Evolutionary conservation across 768 basidiomycete genomes (phyloP), one percentile per base, ranked within the genome.

Genomic region (Amyloporia xantha): DNA sequence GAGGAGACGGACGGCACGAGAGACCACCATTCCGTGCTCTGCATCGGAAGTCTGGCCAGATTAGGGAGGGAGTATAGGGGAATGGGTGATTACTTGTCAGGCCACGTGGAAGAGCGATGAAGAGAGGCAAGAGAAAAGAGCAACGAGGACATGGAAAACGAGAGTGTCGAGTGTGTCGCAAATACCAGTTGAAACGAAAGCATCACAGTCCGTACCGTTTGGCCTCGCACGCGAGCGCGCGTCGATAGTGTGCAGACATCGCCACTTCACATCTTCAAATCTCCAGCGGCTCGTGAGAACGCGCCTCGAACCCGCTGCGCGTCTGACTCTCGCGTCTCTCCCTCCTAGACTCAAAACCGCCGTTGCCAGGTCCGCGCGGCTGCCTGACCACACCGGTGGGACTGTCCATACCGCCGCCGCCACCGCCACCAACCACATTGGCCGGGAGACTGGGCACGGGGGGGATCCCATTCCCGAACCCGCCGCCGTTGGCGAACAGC

Each of bases 281-380:
- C 66, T 91, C 90, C 70, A 91, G 67, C 35, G 86, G 86, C 72
- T 92, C 86, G 71, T 90, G 85, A 54, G 86, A 87, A 67, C 84
- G 80, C 59, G 87, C 79, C 64, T 92, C 90, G 59, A 91, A 78
- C 66, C 83, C 85, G 68, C 78, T 78, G 70, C 81, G 76, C 41
- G 71, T 62, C 61, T 74, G 74, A 57, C 77, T 83, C 65, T 84
- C 82, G 48, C 62, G 61, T 43, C 71, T 63, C 48, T 64, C 62
- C 55, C 75, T 56, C 54, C 89, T 75, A 57, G 72, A 70, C 27
- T 73, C 77, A 60, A 92, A 91, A n/a, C 88, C 88, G 41, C 79
- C 75, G 0, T 73, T 69, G 37, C 86, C 87, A 46, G 90, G 90
- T 15, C 90, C 90, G 45, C 91, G 82, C 5, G 90, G 90, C 67